phyloP scores from a whole-genome alignment of 2,329 filamentous ascomycete species.

The Monilinia fructicola region DNA sequence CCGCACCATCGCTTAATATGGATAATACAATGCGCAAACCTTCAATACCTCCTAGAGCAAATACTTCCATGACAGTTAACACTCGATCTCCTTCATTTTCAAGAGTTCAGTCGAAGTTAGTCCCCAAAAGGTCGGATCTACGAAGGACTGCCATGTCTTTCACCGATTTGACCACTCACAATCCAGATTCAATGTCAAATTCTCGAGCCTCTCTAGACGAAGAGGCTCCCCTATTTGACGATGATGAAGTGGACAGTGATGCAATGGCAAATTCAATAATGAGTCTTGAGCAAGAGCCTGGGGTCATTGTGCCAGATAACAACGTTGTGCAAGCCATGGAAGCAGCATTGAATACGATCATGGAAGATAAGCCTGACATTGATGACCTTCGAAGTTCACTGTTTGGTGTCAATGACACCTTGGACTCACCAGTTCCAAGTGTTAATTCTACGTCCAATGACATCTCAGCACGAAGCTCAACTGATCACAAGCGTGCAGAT shows the following conservation, averaged over 20 bases:
- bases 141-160: constrained; percentile 60
- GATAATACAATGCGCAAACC: constrained; percentile 42
- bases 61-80: constrained; percentile 41
- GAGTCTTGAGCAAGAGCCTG: constrained; percentile 74
- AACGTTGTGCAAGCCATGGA: constrained; percentile 91
- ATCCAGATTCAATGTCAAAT: constrained; percentile 40
- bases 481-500: constrained; percentile 54
- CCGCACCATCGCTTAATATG: constrained; percentile 31
- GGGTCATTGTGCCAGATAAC: constrained; percentile 62
- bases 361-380: constrained; percentile 72
- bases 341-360: constrained; percentile 85
- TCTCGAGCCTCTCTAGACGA: constrained; percentile 72
- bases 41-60: constrained; percentile 29
- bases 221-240: constrained; percentile 68
- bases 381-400: constrained; percentile 66
- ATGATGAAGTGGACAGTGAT: constrained; percentile 75
- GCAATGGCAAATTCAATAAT: constrained; percentile 68
- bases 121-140: constrained; percentile 51
- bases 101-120: constrained; percentile 50
- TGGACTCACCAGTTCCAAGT: constrained; percentile 48
- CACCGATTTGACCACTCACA: constrained; percentile 54
- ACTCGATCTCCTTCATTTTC: constrained; percentile 46
- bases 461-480: constrained; percentile 60
- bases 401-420: constrained; percentile 54
- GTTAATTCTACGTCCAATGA: constrained; percentile 54